Percentiles rank a stretch among this genome's conserved stretches.
phyloP scores from a whole-genome alignment of 2,329 filamentous ascomycete species.

The Aspergillus quadricinctus region DNA sequence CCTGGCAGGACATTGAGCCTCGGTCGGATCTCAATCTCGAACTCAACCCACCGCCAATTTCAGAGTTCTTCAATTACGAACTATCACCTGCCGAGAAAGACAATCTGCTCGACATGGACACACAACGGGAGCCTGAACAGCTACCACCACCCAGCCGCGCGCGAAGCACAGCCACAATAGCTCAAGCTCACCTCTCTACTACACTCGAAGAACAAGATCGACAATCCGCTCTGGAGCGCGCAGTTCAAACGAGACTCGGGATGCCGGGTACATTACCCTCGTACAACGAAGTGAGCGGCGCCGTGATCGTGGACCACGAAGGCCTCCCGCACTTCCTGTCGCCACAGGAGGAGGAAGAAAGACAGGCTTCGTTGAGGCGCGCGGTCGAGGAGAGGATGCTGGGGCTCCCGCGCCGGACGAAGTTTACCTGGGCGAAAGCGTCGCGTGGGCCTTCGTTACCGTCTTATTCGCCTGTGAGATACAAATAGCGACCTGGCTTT shows the following conservation, averaged over 20 bases:
- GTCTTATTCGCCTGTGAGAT: slow-evolving; percentile 9
- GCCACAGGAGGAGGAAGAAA: slow-evolving; percentile 20
- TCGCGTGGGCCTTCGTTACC: slow-evolving; percentile 6
- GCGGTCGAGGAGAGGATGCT: slow-evolving; percentile 24
- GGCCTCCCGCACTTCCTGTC: slow-evolving; percentile 22
- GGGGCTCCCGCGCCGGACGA: slow-evolving; percentile 17
- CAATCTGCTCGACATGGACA: not conserved
- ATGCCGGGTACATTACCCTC: slow-evolving; percentile 9
- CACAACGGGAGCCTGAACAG: not conserved
- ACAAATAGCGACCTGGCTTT: not conserved
- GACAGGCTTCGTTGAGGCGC: slow-evolving; percentile 12
- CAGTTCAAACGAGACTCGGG: not conserved
- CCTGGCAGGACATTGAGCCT: slow-evolving; percentile 8
- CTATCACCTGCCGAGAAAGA: not conserved
- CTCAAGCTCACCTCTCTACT: slow-evolving; percentile 1
- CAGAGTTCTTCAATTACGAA: not conserved
- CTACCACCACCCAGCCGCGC: not conserved
- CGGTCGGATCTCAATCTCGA: not conserved
- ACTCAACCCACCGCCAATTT: not conserved
- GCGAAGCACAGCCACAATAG: not conserved
- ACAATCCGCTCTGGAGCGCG: not conserved
- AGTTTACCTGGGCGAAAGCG: slow-evolving; percentile 19
- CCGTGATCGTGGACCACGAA: slow-evolving; percentile 22
- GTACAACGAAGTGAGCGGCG: slow-evolving; percentile 25
- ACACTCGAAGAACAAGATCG: not conserved